Base-by-base conservation (phyloP, 306 rosid species). In the Elaeagnus macrophylla region DNA sequence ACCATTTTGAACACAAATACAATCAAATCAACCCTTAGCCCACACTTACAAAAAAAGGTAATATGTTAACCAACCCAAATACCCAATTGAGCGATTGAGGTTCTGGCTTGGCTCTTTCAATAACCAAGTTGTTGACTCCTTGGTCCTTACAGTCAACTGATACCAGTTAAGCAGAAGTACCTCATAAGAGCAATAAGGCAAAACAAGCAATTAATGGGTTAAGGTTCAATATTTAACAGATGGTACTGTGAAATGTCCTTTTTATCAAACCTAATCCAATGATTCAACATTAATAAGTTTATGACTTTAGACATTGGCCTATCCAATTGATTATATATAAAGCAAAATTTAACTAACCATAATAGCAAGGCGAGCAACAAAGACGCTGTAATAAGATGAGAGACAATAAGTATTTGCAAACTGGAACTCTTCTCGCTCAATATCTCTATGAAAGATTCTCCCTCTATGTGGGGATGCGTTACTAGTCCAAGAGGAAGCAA, bases 381-480 rank as follows among this genome's bases (percentile, higher is more conserved):
- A 93, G 54, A 93, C 99, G 53, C 99, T 93, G 72, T 93, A 93
- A 63, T 88, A 93, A 1, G 99, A 93, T 6, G 99, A 82, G 54
- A 93, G 89, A 35, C 99, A 93, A 10, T 73, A 79, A 54, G 79
- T 67, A 64, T 53, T 77, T 3, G 80, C 80, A 74, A 82, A 77
- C 60, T 77, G 96, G 36, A 93, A 82, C 57, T 84, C 94, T 69
- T 93, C 94, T 60, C 83, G 77, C 47, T 93, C 99, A 12, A 93
- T 96, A 65, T 93, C 99, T 53, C 86, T 82, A 18, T 78, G 89
- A 65, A 77, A 87, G 36, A 84, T 62, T 75, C 95, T 73, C 70
- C 84, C 17, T 8, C 84, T 72, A 43, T 18, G 74, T 40, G 88
- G 78, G 51, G 54, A 12, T 38, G 45, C 18, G 78, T 49, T 75